A percentile compares a stretch with the other conserved stretches of the same genome.
These are phyloP conservation scores for Sonneratia alba DNA, from an alignment of 345 rosid species.

Conservation along the genomic window DNA sequence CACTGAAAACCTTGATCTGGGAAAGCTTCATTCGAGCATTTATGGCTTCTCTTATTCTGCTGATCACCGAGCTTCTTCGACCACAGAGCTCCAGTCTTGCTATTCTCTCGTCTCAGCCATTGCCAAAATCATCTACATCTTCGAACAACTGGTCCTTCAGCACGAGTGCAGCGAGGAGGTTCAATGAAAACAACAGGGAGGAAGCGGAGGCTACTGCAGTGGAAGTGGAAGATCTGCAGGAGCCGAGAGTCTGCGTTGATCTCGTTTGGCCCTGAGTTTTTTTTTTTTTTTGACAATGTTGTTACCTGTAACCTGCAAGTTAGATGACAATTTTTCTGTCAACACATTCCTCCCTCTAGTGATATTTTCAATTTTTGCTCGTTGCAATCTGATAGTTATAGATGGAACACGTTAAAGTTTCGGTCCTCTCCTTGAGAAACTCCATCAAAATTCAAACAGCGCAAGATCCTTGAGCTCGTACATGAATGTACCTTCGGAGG, in stretches of 20 bases:
- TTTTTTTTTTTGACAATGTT: too few relatives aligned
- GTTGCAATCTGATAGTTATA: background rate
- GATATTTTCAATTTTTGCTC: background rate
- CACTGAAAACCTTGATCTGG: background rate
- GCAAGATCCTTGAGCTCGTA: too few relatives aligned
- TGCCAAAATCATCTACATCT: background rate
- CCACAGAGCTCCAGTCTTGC: background rate
- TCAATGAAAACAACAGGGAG: background rate
- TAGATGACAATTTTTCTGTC: background rate
- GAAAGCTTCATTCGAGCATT: background rate
- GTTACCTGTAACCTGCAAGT: background rate
- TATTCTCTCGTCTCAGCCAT: constrained; percentile 3
- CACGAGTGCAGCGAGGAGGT: background rate
- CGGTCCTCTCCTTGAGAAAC: background rate
- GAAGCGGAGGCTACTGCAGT: background rate
- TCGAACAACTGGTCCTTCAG: background rate
- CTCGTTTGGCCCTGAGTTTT: constrained; percentile 10
- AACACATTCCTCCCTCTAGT: background rate
- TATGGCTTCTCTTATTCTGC: constrained; percentile 16
- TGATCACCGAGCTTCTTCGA: constrained; percentile 10
- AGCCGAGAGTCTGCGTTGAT: constrained; percentile 8
- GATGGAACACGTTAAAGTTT: background rate
- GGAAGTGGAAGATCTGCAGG: constrained; percentile 3
- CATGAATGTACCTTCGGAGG: too few relatives aligned
- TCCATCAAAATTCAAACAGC: too few relatives aligned